A percentile compares a stretch with the other conserved stretches of the same genome.
These are phyloP conservation scores for Entelexis sorbosivorans DNA, from an alignment of 1,139 yeast species.

Conservation along the genomic window DNA sequence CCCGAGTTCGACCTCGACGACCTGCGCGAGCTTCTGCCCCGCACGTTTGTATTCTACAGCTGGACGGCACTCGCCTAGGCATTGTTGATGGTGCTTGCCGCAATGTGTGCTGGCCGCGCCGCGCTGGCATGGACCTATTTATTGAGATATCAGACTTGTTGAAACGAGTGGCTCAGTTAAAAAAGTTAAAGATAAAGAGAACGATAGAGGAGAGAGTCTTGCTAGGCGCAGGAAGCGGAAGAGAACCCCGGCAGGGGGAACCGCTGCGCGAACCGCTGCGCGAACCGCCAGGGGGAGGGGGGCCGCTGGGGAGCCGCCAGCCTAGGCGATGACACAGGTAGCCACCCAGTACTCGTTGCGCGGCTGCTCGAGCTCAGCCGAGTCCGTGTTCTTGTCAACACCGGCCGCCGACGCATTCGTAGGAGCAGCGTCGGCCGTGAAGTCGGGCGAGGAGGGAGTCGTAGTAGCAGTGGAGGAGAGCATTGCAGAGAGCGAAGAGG, in stretches of 20 bases:
- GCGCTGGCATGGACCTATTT: too few species aligned
- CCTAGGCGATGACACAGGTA: constrained; percentile 6
- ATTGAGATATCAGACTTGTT: not conserved
- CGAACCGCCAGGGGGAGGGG: too few species aligned
- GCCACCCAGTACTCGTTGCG: constrained; percentile 7
- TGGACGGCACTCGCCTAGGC: constrained; percentile 27
- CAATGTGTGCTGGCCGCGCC: too few species aligned
- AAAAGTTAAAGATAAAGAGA: too few species aligned
- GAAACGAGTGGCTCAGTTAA: too few species aligned
- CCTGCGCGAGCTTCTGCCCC: constrained; percentile 28
- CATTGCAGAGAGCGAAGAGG: not conserved
- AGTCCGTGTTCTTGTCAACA: not conserved
- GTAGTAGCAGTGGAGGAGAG: not conserved
- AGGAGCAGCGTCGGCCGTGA: not conserved
- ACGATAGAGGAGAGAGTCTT: too few species aligned
- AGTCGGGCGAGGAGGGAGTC: not conserved
- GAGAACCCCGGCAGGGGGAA: too few species aligned
- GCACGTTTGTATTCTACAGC: constrained; percentile 25
- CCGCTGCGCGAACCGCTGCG: too few species aligned
- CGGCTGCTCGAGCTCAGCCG: constrained; percentile 9
- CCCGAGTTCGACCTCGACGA: constrained; percentile 32
- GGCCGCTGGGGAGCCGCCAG: too few species aligned
- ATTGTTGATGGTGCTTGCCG: too few species aligned
- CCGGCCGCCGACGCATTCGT: not conserved
- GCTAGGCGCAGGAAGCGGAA: too few species aligned